Conservation (phyloP, 805 yeast species). For the Metschnikowia peoriensis region DNA sequence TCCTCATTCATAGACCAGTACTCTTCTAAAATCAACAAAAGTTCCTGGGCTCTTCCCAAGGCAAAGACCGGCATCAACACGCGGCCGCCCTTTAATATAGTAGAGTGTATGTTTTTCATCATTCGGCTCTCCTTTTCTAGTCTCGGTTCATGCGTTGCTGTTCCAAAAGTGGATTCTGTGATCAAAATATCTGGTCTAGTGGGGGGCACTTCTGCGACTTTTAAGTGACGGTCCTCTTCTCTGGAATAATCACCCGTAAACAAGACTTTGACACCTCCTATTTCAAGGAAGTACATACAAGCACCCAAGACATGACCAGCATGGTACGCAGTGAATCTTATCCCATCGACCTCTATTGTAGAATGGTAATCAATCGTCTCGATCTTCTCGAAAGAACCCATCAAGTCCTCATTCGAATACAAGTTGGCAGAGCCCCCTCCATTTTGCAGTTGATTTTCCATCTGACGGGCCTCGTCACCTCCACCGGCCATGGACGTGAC, state of each 20-base stretch:
- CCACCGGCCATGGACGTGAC: constrained; percentile 65
- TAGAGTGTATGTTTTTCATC: constrained; percentile 78
- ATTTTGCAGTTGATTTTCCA: constrained; percentile 12
- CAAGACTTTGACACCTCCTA: constrained; percentile 83
- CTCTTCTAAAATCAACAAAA: constrained; percentile 85
- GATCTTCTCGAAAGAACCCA: constrained; percentile 81
- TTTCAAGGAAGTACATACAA: constrained; percentile 94
- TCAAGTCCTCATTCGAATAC: constrained; percentile 88
- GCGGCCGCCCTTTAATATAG: constrained; percentile 85
- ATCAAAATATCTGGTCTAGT: constrained; percentile 82
- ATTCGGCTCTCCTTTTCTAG: constrained; percentile 78
- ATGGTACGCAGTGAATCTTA: constrained; percentile 94
- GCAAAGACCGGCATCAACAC: constrained; percentile 94
- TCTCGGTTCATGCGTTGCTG: constrained; percentile 94
- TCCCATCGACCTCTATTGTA: constrained; percentile 90
- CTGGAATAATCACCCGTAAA: constrained; percentile 98
- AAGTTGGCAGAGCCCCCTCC: constrained; percentile 44
- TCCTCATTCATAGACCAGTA: constrained; percentile 89
- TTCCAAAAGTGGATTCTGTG: constrained; percentile 96
- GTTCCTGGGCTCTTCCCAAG: constrained; percentile 93
- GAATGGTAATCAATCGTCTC: constrained; percentile 96
- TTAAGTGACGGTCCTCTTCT: constrained; percentile 92
- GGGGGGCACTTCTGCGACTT: constrained; percentile 93
- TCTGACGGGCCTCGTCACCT: constrained; percentile 30
- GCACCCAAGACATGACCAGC: constrained; percentile 99